Conservation (phyloP, 2,329 filamentous ascomycete species). For the Chrysoporthe puriensis region DNA sequence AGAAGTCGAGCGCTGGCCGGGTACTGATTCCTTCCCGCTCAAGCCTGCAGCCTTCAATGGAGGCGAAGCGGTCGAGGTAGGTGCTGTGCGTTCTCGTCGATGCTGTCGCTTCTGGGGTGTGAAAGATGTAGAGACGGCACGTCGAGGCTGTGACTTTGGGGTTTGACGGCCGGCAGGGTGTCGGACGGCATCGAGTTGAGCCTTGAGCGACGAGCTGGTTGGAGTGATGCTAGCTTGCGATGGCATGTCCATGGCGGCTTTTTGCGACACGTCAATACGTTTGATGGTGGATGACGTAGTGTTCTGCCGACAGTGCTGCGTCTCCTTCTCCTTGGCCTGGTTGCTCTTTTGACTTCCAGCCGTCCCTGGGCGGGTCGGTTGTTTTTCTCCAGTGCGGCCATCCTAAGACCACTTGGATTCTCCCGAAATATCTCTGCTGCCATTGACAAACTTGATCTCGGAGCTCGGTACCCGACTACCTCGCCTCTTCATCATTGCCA, state of each 20-base stretch:
- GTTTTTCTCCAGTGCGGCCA: slow-evolving; percentile 14
- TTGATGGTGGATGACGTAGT: background rate
- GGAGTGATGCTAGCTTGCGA: slow-evolving; percentile 1
- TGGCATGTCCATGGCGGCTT: background rate
- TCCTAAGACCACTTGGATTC: slow-evolving; percentile 29
- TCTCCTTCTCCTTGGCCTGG: background rate
- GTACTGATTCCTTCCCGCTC: no score
- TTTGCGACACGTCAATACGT: background rate
- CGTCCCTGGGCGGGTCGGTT: background rate
- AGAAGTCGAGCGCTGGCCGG: background rate
- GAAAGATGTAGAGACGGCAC: slow-evolving; percentile 4
- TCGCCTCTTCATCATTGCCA: slow-evolving; percentile 26
- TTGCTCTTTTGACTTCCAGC: background rate
- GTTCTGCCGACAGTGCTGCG: background rate
- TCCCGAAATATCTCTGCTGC: slow-evolving; percentile 19
- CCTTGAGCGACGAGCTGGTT: slow-evolving; percentile 21
- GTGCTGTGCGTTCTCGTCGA: background rate
- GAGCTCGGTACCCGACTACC: slow-evolving; percentile 28
- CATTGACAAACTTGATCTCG: slow-evolving; percentile 23
- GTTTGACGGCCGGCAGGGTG: background rate
- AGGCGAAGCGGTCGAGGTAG: background rate
- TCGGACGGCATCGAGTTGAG: slow-evolving; percentile 20
- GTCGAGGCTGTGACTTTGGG: background rate
- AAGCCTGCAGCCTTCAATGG: background rate
- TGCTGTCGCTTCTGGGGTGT: slow-evolving; percentile 1